Conservation (phyloP, 495 filamentous ascomycete genomes). For the Annulohypoxylon bovei region DNA sequence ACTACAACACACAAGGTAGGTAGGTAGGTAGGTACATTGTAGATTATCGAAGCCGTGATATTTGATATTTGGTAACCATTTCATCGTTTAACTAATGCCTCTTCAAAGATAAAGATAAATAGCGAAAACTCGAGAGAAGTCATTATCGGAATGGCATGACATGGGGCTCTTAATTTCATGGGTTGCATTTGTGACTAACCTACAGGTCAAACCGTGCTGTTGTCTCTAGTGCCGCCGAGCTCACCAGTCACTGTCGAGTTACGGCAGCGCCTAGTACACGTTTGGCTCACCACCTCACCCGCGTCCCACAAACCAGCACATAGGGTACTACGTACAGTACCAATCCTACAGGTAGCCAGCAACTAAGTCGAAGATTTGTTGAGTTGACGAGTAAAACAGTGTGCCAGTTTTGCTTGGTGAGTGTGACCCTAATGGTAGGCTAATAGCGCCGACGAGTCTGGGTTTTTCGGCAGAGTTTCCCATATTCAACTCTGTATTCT, state of each 20-base stretch:
- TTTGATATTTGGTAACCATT: background rate
- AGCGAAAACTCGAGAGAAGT: background rate
- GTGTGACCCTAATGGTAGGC: constrained; percentile 37
- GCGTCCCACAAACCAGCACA: constrained; percentile 19
- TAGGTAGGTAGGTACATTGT: too few species aligned
- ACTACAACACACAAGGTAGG: too few species aligned
- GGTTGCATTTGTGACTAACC: constrained; percentile 30
- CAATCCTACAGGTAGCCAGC: constrained; percentile 4
- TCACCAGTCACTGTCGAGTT: constrained; percentile 19
- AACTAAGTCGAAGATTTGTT: constrained; percentile 16
- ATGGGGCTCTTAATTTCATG: constrained; percentile 29
- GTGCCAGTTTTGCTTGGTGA: constrained; percentile 24
- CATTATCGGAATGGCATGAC: constrained; percentile 1
- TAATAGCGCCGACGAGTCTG: constrained; percentile 33
- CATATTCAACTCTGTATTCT: constrained; percentile 2
- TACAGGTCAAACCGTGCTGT: constrained; percentile 15
- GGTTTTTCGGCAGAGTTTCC: constrained; percentile 29
- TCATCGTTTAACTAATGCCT: background rate
- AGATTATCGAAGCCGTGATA: background rate
- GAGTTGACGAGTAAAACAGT: constrained; percentile 13
- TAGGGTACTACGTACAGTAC: background rate
- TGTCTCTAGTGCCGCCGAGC: constrained; percentile 19
- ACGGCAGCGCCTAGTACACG: background rate
- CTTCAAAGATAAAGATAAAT: background rate
- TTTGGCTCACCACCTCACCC: constrained; percentile 15